A percentile compares a stretch with the other conserved stretches of the same genome.
Evolutionary conservation across 495 filamentous ascomycete genomes (phyloP).

Genomic region (Tricharina praecox): DNA sequence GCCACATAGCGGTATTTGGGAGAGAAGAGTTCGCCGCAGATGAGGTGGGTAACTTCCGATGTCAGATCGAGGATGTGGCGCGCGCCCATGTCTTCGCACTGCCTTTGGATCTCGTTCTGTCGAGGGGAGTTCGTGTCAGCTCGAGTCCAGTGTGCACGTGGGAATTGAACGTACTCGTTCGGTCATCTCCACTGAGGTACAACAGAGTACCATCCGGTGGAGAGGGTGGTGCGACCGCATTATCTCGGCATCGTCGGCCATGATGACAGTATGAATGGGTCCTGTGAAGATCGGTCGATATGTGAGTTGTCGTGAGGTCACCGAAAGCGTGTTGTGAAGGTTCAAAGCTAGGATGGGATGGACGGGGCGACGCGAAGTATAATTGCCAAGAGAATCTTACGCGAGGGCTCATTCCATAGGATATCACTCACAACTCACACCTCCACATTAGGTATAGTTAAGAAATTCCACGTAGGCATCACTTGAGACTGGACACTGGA

Average conservation of each 20-base stretch:
- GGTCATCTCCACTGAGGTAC: slow-evolving; percentile 50
- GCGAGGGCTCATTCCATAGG: too few relatives aligned
- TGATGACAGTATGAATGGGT: too few relatives aligned
- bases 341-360: too few relatives aligned
- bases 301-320: too few relatives aligned
- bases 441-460: too few relatives aligned
- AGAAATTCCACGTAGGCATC: too few relatives aligned
- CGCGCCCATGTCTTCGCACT: slow-evolving; percentile 49
- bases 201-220: slow-evolving; percentile 70
- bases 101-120: not conserved
- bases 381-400: too few relatives aligned
- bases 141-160: not conserved
- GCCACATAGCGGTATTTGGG: slow-evolving; percentile 93
- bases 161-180: slow-evolving; percentile 21
- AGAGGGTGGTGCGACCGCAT: slow-evolving; percentile 43
- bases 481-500: too few relatives aligned
- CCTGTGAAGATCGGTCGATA: too few relatives aligned
- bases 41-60: slow-evolving; percentile 82
- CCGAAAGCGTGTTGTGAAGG: too few relatives aligned
- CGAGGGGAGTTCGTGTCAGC: not conserved
- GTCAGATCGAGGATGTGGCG: slow-evolving; percentile 79
- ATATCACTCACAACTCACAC: too few relatives aligned
- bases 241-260: slow-evolving; percentile 25
- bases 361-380: too few relatives aligned
- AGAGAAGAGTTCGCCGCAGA: slow-evolving; percentile 74